These are phyloP conservation scores for Lachancea kluyveri DNA, from an alignment of 805 yeast genomes.

Conservation along the genomic window DNA sequence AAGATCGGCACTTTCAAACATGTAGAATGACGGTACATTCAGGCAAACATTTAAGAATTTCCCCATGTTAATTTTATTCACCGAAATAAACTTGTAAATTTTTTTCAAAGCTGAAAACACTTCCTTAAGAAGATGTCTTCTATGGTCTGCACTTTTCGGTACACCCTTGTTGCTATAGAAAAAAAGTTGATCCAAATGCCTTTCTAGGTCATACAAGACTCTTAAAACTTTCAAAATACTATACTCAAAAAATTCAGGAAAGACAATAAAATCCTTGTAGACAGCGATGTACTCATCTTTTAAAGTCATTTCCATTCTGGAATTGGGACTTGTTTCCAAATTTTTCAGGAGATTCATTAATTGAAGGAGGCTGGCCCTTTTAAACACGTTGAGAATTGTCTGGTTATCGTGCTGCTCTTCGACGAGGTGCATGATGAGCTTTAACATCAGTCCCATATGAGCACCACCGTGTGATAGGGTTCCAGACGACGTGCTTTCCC, in stretches of 20 bases:
- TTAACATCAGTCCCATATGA: constrained; percentile 14
- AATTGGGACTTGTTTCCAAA: constrained; percentile 7
- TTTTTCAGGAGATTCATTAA: constrained; percentile 23
- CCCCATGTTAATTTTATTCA: constrained; percentile 14
- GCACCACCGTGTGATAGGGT: constrained; percentile 5
- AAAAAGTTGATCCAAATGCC: constrained; percentile 1
- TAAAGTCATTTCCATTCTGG: constrained; percentile 18
- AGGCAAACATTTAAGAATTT: constrained; percentile 17
- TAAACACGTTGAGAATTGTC: constrained; percentile 24
- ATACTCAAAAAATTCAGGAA: constrained; percentile 28
- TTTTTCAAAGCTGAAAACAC: constrained; percentile 9
- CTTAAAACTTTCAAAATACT: constrained; percentile 12
- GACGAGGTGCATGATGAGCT: constrained; percentile 15
- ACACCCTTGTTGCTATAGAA: too few species aligned
- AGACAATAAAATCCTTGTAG: constrained; percentile 29
- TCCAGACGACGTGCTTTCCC: constrained; percentile 1
- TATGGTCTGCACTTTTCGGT: too few species aligned
- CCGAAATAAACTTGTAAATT: constrained; percentile 9
- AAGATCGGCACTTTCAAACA: constrained; percentile 12
- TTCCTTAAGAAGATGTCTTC: constrained; percentile 9
- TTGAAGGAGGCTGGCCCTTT: constrained; percentile 29
- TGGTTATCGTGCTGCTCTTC: constrained; percentile 25
- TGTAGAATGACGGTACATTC: constrained; percentile 17
- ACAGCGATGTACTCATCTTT: constrained; percentile 28
- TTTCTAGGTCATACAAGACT: constrained; percentile 9